phyloP scores from a whole-genome alignment of 352 stramenopile species.

The Pythium coloratum region DNA sequence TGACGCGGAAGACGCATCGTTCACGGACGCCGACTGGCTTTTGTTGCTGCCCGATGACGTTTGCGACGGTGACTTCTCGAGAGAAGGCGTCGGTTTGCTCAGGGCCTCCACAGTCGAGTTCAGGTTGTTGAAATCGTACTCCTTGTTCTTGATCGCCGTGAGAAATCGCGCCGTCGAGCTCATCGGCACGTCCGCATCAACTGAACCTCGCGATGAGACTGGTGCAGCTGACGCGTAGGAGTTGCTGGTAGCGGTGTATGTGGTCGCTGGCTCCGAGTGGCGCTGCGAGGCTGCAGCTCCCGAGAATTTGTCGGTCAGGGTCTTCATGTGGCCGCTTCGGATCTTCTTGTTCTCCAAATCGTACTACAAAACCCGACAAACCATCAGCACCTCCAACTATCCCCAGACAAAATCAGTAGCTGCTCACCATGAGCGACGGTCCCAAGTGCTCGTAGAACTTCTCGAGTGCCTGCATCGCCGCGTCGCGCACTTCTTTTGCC shows the following conservation, averaged over 20 bases:
- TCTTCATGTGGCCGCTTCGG: conserved; percentile 74
- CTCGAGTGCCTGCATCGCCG: conserved; percentile 63
- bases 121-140: conserved; percentile 42
- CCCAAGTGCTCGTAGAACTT: conserved; percentile 75
- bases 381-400: background rate
- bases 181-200: conserved; percentile 18
- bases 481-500: conserved; percentile 81
- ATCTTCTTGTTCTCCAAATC: conserved; percentile 78
- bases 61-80: conserved; percentile 44
- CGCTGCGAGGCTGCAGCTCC: background rate
- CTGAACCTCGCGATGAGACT: background rate
- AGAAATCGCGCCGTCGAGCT: conserved; percentile 30
- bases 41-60: conserved; percentile 41
- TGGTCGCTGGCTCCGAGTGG: background rate
- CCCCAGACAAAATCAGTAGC: background rate
- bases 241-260: background rate
- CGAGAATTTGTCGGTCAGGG: conserved; percentile 56
- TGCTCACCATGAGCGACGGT: conserved; percentile 60
- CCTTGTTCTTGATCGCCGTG: conserved; percentile 28
- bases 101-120: conserved; percentile 31
- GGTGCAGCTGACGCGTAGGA: background rate
- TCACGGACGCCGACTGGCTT: conserved; percentile 20
- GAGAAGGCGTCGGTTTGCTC: conserved; percentile 1
- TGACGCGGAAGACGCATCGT: conserved; percentile 6
- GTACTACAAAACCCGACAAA: conserved; percentile 31